Evolutionary conservation across 441 rosid genomes (phyloP), one percentile per base, ranked within the genome.

Genomic region (Erodium moschatum): DNA sequence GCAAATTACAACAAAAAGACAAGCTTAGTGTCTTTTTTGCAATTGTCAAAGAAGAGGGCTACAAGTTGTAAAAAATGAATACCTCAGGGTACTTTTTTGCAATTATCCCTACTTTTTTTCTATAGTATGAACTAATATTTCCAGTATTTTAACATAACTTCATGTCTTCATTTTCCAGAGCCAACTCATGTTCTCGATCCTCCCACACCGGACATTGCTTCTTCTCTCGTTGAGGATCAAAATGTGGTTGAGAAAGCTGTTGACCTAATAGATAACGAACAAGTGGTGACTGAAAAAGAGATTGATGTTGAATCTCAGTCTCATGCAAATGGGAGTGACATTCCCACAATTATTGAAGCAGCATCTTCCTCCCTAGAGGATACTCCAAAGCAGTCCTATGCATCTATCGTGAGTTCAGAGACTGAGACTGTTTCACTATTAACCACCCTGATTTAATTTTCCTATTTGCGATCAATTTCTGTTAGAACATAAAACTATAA

Each of bases 331-430:
- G 84, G 72, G 31, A 72, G 75, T 72, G 77, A 78, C n/a, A 54
- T 66, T 72, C 65, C 84, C 66, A 38, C 70, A 61, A 76, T 71
- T 68, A 74, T 70, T 71, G 89, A 82, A 72, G 74, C 79, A 42
- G 61, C 75, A 69, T 68, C 83, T 24, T 79, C 83, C 63, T 71
- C 72, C 56, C 79, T 75, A 70, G 85, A 82, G 42, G 88, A 84
- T 70, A 69, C 73, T 71, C 76, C 81, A 54, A 87, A 87, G 81
- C 80, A 81, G 76, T 87, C 89, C 11, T 87, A 85, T 81, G 91
- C 89, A 75, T 87, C 89, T 70, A 87, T 87, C 77, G 91, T 87
- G 76, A 80, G 91, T 82, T 70, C 69, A 54, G 50, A 33, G 29
- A 42, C 8, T 35, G 18, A 70, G 68, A 15, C 13, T 66, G 40